phyloP scores from a whole-genome alignment of 2,329 filamentous ascomycete genomes.

The Cladosporium phlei region DNA sequence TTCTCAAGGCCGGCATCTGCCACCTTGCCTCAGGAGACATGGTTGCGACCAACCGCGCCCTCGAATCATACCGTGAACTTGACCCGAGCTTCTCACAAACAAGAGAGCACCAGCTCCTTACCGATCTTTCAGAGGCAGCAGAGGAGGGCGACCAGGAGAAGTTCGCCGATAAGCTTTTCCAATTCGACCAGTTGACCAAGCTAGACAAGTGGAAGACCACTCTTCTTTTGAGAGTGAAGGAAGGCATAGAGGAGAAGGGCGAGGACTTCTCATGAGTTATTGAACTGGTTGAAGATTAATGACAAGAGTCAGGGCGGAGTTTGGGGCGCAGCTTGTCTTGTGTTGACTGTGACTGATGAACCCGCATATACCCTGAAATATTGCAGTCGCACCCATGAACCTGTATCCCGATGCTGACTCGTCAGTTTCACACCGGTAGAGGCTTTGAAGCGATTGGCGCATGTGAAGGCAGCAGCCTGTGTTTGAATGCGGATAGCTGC shows the following conservation, averaged over 20 bases:
- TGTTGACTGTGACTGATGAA: conserved; percentile 2
- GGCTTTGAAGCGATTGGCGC: conserved; percentile 1
- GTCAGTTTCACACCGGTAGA: background rate
- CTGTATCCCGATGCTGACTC: no score
- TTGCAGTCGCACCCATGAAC: no score
- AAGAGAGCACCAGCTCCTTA: conserved; percentile 75
- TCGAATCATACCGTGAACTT: conserved; percentile 76
- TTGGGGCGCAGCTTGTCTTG: conserved; percentile 7
- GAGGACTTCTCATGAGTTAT: conserved; percentile 60
- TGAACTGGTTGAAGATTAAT: background rate
- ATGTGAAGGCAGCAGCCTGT: conserved; percentile 6
- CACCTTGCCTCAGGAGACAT: conserved; percentile 72
- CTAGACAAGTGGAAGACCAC: conserved; percentile 97
- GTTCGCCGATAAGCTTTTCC: conserved; percentile 81
- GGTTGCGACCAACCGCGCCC: conserved; percentile 71
- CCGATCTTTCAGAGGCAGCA: conserved; percentile 69
- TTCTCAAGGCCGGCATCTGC: conserved; percentile 90
- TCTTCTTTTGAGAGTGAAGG: conserved; percentile 76
- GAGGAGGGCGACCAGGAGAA: conserved; percentile 74
- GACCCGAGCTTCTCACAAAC: conserved; percentile 72
- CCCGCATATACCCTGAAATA: conserved; percentile 11
- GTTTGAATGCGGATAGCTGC: conserved; percentile 7
- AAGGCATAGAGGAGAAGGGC: conserved; percentile 66
- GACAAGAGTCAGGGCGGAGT: background rate
- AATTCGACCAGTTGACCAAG: conserved; percentile 88